phyloP scores from a whole-genome alignment of 2,329 filamentous ascomycete genomes.

The Xylariaceae sp. region DNA sequence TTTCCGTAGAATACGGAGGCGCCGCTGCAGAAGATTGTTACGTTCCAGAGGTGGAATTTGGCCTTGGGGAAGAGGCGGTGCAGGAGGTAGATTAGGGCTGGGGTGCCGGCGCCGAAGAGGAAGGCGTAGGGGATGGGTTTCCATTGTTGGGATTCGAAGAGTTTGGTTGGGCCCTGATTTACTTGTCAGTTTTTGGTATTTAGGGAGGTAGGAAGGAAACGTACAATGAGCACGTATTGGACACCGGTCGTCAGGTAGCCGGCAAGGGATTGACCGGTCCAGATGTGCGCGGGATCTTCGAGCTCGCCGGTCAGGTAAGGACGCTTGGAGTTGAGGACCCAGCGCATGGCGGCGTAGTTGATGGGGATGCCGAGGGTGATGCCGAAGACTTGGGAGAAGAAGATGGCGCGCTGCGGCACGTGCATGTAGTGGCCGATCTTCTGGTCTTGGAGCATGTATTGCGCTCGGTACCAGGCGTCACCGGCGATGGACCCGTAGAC shows the following conservation, averaged over 20 bases:
- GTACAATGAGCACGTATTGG: conserved; percentile 54
- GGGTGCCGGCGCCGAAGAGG: conserved; percentile 43
- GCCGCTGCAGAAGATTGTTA: conserved; percentile 56
- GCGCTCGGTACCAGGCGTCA: conserved; percentile 56
- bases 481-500: conserved; percentile 55
- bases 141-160: conserved; percentile 47
- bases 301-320: conserved; percentile 48
- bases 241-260: conserved; percentile 50
- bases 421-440: conserved; percentile 63
- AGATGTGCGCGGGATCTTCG: conserved; percentile 53
- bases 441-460: conserved; percentile 56
- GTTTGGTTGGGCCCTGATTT: conserved; percentile 37
- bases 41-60: conserved; percentile 54
- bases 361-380: conserved; percentile 54
- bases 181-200: too few relatives aligned
- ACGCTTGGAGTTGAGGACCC: conserved; percentile 52
- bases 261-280: conserved; percentile 53
- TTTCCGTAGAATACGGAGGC: conserved; percentile 56
- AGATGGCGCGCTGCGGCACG: conserved; percentile 52
- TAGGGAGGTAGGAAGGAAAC: too few relatives aligned
- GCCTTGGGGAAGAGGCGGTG: conserved; percentile 48
- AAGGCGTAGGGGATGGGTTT: conserved; percentile 48
- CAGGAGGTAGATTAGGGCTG: conserved; percentile 44
- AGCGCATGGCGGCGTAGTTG: conserved; percentile 56
- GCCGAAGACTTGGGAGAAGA: conserved; percentile 57